Evolutionary conservation across 129 eudicot species (phyloP), one percentile per base, ranked within the genome.

Genomic region (Flaveria linearis): DNA sequence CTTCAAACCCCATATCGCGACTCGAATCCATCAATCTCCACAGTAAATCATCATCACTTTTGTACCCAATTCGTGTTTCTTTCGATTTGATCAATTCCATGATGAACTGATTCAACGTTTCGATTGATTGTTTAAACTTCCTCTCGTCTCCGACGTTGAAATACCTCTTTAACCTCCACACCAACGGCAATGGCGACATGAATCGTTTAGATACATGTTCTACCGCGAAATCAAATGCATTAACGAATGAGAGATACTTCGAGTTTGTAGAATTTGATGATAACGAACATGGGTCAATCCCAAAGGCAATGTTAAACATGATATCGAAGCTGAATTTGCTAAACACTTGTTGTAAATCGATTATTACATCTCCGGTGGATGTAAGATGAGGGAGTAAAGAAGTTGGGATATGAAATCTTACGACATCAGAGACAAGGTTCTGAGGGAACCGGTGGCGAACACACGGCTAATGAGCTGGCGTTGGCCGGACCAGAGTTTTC

Each of bases 101-200:
- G 12, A 88, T 85, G 43, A 83, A 89, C 1, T 71, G 82, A 68
- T 89, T 68, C n/a, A 89, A 72, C 4, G 68, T 77, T 52, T 68
- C 47, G 2, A 86, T 82, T 17, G 89, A 84, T 75, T 86, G 71
- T 69, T 43, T 84, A 63, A 61, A 85, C 60, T 68, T 76, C 68
- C 69, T 86, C 82, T 89, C 94, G 11, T 65, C 77, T 15, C 91
- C 90, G 7, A 86, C 55, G 64, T 84, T 84, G n/a, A 89, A 33
- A 73, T 18, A 78, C 79, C 87, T 80, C 74, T 82, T 82, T 10
- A 80, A 28, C 73, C 82, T 89, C 94, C 91, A 89, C 2, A 84
- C 28, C 22, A n/a, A 15, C 1, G 85, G 89, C 52, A 86, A 2
- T 3, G 87, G 87, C 3, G 84, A 66, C 82, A 80, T 74, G 75